Base-by-base conservation (phyloP, 352 stramenopile genomes). In the Phytopythium aichiense region DNA sequence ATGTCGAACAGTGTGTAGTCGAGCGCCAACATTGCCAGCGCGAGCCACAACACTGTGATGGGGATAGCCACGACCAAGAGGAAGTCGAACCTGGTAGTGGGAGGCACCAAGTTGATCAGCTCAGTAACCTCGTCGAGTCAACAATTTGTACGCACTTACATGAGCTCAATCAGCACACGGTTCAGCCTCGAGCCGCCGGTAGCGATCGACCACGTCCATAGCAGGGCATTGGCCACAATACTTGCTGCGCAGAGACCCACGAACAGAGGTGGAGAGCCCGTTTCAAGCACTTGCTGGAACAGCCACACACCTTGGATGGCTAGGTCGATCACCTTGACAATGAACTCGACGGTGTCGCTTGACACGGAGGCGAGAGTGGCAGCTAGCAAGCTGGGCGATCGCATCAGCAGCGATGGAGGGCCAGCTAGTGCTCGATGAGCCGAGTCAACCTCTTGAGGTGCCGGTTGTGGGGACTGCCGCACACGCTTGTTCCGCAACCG, bases 11-110 rank as follows among this genome's bases (percentile, higher is more conserved):
- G 61, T 15, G 16, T 43, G 7, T 60, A 63, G 33, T 83, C 71
- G 35, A 72, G 74, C 15, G 65, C 64, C 38, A 83, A 72, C 1
- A 45, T 66, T 16, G 33, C 16, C 28, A 78, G 51, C 16, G 65
- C 73, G 42, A 74, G 73, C 11, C 9, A 38, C 8, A 80, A 53
- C 25, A 72, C 50, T 18, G 72, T 12, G 9, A 79, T 60, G 5
- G 72, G 74, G 33, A 75, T 77, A 0, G 33, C 59, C 35, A 80
- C 37, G 1, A 65, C 56, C 20, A 80, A 62, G 23, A 77, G 54
- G 9, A 80, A 61, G 50, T 77, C 72, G 40, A 71, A 79, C 0
- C 71, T 82, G 33, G 31, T 45, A 18, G 53, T 9, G 23, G 20
- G 2, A 33, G 30, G 51, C 40, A 46, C 12, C 20, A 49, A 31